A percentile compares a stretch with the other conserved stretches of the same genome.
Evolutionary conservation across 176 grass and related monocot species (phyloP).

Genomic region (Avena sativa): DNA sequence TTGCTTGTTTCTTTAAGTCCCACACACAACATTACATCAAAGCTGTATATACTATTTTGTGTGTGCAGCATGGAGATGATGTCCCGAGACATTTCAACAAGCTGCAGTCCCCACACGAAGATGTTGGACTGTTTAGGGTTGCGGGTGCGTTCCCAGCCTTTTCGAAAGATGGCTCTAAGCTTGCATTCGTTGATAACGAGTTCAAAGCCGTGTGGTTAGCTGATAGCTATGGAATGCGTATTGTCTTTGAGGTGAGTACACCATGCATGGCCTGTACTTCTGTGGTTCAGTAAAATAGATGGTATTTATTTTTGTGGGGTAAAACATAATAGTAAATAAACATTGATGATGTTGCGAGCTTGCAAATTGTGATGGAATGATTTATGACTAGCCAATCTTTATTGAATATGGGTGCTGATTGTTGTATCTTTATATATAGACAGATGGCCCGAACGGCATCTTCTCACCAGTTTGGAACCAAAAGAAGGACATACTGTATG

Average conservation of each 20-base stretch:
- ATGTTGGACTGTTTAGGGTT: slow-evolving; percentile 23
- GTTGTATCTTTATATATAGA: not conserved
- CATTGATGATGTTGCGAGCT: not conserved
- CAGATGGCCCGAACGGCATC: not conserved
- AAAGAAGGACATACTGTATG: slow-evolving; percentile 36
- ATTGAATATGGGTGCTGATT: not conserved
- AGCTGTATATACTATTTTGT: slow-evolving; percentile 14
- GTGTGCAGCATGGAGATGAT: slow-evolving; percentile 25
- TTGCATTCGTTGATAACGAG: slow-evolving; percentile 29
- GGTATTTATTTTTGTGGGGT: not conserved
- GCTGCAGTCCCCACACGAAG: slow-evolving; percentile 26
- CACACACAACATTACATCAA: not conserved
- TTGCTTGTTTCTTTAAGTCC: not conserved
- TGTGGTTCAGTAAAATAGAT: not conserved
- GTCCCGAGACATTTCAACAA: slow-evolving; percentile 25
- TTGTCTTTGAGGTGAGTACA: slow-evolving; percentile 20
- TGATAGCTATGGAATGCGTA: slow-evolving; percentile 5
- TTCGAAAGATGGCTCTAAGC: slow-evolving; percentile 34
- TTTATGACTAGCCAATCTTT: slow-evolving; percentile 13
- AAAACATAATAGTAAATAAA: not conserved
- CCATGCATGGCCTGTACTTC: not conserved
- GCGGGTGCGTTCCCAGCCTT: slow-evolving; percentile 31
- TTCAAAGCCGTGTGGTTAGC: slow-evolving; percentile 22
- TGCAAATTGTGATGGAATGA: not conserved
- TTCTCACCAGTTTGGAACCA: slow-evolving; percentile 46